Evolutionary conservation across 306 rosid species (phyloP), one percentile per base, ranked within the genome.

Genomic region (Corylus heterophylla): DNA sequence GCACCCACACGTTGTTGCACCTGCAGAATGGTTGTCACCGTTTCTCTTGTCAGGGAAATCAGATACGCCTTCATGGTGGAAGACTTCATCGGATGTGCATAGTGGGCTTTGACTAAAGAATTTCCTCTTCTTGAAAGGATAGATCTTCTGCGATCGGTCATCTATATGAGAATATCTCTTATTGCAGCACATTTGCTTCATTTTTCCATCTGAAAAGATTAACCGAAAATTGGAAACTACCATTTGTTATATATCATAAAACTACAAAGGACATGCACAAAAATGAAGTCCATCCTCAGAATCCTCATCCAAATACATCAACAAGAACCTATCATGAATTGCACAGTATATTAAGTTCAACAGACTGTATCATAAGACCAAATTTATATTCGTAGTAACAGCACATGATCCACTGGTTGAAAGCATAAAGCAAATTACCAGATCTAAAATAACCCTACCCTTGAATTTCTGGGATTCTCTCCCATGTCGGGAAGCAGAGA

Each of bases 111-210:
- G 87, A 47, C 80, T 74, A 76, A 85, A 88, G 83, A 83, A 86
- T 83, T 88, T 90, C 74, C 97, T 88, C 91, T 92, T 92, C 86
- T 92, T 92, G 81, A 90, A 90, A 77, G 97, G 97, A 85, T 87
- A 92, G 72, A 88, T 87, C 78, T 76, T 86, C 85, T 90, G 85
- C 45, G 87, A 86, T 78, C 81, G 80, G 86, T 90, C 92, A 66
- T 88, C 80, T n/a, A 70, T 64, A 18, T 75, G 73, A 80, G 78
- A 76, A 72, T 81, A 83, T 79, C 58, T 78, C 79, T 74, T 73
- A 16, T 78, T 76, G 69, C 12, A 37, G 74, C 54, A 72, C 22
- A 25, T 20, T 71, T 71, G 66, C 72, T 64, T 73, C 37, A 49
- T 68, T 85, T 84, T 54, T n/a, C 73, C 90, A 73, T 82, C 97